Evolutionary conservation across 192 early-diverging fungal genomes (phyloP).

Genomic region (Coemansia erecta): DNA sequence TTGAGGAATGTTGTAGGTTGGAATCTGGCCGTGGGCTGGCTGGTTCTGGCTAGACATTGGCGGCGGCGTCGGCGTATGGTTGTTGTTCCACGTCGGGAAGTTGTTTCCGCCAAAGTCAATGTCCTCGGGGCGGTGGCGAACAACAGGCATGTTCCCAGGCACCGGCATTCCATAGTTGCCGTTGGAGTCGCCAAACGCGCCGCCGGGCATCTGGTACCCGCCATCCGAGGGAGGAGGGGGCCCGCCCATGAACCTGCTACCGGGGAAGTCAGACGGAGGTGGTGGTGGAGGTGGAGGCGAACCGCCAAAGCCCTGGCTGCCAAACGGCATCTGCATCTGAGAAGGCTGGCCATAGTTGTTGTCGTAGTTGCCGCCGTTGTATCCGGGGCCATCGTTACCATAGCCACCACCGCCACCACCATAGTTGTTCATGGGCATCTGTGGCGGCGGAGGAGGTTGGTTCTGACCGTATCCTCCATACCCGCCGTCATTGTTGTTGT

Average conservation of each 20-base stretch:
- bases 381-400: background rate
- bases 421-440: background rate
- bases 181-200: constrained; percentile 8
- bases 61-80: constrained; percentile 25
- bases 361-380: background rate
- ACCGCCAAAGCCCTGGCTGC: constrained; percentile 15
- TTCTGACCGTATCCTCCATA: constrained; percentile 10
- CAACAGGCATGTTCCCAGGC: constrained; percentile 44
- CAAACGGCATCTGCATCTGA: constrained; percentile 5
- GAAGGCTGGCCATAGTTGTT: background rate
- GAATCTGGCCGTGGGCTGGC: constrained; percentile 41
- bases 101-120: constrained; percentile 47
- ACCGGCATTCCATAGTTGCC: constrained; percentile 19
- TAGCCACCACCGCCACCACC: constrained; percentile 2
- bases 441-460: constrained; percentile 3
- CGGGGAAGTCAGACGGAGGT: constrained; percentile 15
- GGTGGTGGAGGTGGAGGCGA: background rate
- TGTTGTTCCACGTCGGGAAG: constrained; percentile 40
- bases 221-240: constrained; percentile 2
- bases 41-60: constrained; percentile 9
- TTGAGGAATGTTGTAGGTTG: constrained; percentile 45
- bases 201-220: constrained; percentile 19
- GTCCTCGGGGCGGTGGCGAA: constrained; percentile 33
- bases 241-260: constrained; percentile 14
- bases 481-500: constrained; percentile 10